Conservation (phyloP, 1,284 basidiomycete genomes). For the Coniferiporia weirii region DNA sequence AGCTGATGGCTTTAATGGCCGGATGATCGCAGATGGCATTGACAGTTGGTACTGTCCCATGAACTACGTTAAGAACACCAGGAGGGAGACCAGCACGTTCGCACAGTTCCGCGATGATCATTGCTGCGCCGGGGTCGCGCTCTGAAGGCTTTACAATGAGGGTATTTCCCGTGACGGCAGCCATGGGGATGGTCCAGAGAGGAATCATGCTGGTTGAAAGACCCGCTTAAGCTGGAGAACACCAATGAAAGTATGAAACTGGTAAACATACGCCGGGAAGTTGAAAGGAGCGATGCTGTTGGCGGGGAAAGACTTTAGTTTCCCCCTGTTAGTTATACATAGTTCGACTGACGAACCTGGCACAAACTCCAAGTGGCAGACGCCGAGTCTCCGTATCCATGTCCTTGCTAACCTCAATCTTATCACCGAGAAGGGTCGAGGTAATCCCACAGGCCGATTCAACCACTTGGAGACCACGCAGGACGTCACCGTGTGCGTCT, state of each 20-base stretch:
- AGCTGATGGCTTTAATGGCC: conserved; percentile 89
- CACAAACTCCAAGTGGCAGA: conserved; percentile 75
- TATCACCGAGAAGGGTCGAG: conserved; percentile 81
- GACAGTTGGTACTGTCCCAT: conserved; percentile 86
- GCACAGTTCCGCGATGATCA: conserved; percentile 87
- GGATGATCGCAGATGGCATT: conserved; percentile 94
- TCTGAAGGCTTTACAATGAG: conserved; percentile 95
- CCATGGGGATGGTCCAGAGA: conserved; percentile 91
- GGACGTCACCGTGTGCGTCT: conserved; percentile 93
- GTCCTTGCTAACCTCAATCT: conserved; percentile 92
- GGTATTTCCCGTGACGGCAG: conserved; percentile 89
- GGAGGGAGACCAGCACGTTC: conserved; percentile 58
- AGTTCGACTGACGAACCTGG: conserved; percentile 43
- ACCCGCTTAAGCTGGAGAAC: not conserved
- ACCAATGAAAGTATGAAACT: not conserved
- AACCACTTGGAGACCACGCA: conserved; percentile 92
- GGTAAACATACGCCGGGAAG: conserved; percentile 72
- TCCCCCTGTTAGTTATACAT: conserved; percentile 1
- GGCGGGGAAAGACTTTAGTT: conserved; percentile 19
- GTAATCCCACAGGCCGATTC: conserved; percentile 86
- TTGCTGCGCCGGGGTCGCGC: conserved; percentile 92
- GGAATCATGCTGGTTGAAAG: conserved; percentile 81
- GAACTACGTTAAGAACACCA: conserved; percentile 85
- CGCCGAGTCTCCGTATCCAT: conserved; percentile 93
- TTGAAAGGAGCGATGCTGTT: conserved; percentile 87